A percentile compares a stretch with the other conserved stretches of the same genome.
Conservation (phyloP, 140 eudicot genomes). For the Flaveria floridana region DNA sequence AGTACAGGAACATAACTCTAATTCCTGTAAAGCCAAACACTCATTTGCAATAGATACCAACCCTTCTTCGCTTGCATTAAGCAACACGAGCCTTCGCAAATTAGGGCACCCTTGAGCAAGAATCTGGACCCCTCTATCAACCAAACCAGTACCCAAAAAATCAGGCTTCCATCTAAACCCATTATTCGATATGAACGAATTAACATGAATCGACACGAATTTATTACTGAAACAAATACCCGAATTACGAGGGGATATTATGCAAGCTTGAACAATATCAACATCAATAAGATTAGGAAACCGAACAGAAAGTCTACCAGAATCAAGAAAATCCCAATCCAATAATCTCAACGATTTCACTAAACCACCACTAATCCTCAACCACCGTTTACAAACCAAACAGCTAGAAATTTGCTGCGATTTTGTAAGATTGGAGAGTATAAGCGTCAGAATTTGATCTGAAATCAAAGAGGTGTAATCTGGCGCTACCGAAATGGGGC, state of each 20-base stretch:
- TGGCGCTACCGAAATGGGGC: constrained; percentile 24
- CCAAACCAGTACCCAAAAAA: constrained; percentile 40
- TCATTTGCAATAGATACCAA: constrained; percentile 52
- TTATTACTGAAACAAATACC: constrained; percentile 70
- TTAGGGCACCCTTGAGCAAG: constrained; percentile 68
- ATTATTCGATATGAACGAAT: constrained; percentile 35
- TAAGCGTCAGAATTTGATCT: constrained; percentile 46
- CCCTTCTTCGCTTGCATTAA: constrained; percentile 60
- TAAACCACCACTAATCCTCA: constrained; percentile 51
- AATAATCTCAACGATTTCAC: constrained; percentile 46
- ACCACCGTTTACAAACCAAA: constrained; percentile 80
- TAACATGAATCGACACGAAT: constrained; percentile 45
- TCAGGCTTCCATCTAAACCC: constrained; percentile 47
- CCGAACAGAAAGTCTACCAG: constrained; percentile 64
- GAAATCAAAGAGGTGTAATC: constrained; percentile 55
- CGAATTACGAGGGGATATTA: constrained; percentile 47
- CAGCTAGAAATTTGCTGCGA: constrained; percentile 44
- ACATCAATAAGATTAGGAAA: constrained; percentile 71
- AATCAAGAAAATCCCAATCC: constrained; percentile 90
- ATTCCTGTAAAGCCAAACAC: constrained; percentile 72
- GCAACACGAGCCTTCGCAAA: constrained; percentile 54
- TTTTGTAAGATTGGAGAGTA: constrained; percentile 55
- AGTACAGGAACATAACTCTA: constrained; percentile 62
- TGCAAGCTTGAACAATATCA: constrained; percentile 63
- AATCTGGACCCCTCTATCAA: constrained; percentile 65